Conservation (phyloP, 768 basidiomycete genomes). For the Rhodosporidiobolus odoratus region DNA sequence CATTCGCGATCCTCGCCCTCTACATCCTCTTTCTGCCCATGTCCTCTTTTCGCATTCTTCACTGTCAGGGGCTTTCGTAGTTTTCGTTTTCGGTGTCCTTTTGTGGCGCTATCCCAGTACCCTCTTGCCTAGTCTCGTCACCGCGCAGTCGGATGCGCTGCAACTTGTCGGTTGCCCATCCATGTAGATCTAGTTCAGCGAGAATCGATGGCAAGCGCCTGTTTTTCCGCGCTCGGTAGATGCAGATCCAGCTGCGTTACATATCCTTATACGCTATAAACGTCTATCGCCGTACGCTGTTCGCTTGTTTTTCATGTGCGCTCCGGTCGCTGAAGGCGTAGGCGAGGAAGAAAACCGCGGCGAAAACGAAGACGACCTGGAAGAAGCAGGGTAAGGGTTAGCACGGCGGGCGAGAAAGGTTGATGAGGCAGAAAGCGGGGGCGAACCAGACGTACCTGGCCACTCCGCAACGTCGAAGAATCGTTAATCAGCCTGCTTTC, state of each 20-base stretch:
- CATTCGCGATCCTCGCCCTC: neutral
- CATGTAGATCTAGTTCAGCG: too few species aligned
- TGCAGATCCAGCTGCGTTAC: too few species aligned
- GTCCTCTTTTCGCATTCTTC: neutral
- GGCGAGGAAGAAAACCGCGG: slow-evolving; percentile 20
- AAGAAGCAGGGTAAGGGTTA: neutral
- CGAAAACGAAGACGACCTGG: slow-evolving; percentile 25
- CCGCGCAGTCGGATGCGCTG: too few species aligned
- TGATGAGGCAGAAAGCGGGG: neutral
- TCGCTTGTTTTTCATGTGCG: neutral
- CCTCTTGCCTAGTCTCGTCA: too few species aligned
- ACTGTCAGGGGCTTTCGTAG: too few species aligned
- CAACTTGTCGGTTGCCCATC: too few species aligned
- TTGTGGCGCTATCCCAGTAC: too few species aligned
- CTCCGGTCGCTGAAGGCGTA: slow-evolving; percentile 6
- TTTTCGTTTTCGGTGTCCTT: too few species aligned
- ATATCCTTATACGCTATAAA: too few species aligned
- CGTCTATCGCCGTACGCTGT: neutral
- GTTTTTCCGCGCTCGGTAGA: too few species aligned
- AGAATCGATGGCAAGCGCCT: too few species aligned
- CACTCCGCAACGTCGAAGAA: slow-evolving; percentile 17
- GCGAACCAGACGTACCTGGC: slow-evolving; percentile 4
- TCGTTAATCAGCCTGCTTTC: slow-evolving; percentile 40
- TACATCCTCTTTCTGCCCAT: neutral
- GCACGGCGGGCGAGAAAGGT: neutral